Base-by-base conservation (phyloP, 306 rosid species). In the Betula pendula region DNA sequence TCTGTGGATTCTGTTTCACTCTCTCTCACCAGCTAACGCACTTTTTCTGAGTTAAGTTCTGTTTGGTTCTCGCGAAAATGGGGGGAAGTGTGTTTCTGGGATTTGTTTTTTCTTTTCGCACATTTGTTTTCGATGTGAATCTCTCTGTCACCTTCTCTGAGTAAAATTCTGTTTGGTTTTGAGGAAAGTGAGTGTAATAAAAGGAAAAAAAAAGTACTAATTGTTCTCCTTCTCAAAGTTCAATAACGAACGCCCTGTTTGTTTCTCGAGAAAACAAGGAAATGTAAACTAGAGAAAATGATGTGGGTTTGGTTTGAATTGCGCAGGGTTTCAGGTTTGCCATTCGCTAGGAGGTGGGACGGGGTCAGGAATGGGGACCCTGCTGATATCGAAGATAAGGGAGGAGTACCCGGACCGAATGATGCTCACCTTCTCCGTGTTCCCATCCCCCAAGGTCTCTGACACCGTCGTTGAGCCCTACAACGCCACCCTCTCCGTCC, bases 321-420 rank as follows among this genome's bases (percentile, higher is more conserved):
- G 33, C 0, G 69, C 81, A 89, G 91, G 91, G 27, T 89, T 85
- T 84, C 91, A 87, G 77, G 91, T 87, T 15, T 89, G 93, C 82
- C 93, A 89, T 85, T 87, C 88, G 9, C 79, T 89, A 10, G 90
- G 90, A 43, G 90, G 93, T 17, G 90, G 90, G 66, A 87, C 90
- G 16, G 91, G 93, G 45, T 89, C 93, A 0, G 87, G 93, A 53
- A 89, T 89, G 93, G 91, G 91, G 29, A 89, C 93, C 0, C 82
- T 89, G 7, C 51, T 89, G 50, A 87, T 89, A 29, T 89, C 91
- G 15, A 89, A 89, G 83, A 89, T 89, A 40, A 79, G 91, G 68
- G 93, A 89, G 59, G 93, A 89, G 58, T 89, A 89, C 55, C 93
- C 90, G 0, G 89, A 89, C 17, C 75, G 89, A 42, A 86, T 89